These are phyloP conservation scores for Hortaea werneckii DNA, from an alignment of 2,329 filamentous ascomycete genomes.

Conservation along the genomic window DNA sequence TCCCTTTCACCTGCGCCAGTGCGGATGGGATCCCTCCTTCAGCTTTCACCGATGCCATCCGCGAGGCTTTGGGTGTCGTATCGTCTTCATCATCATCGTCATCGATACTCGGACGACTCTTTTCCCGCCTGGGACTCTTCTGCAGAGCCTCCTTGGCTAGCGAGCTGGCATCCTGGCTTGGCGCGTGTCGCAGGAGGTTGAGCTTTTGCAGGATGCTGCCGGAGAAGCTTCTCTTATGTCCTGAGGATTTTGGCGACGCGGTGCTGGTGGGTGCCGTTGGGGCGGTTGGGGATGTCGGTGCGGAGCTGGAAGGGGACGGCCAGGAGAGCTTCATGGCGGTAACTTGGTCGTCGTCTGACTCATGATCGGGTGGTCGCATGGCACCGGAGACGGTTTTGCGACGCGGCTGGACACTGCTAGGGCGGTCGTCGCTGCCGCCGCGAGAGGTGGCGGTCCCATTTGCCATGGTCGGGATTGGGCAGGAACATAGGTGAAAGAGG, in stretches of 20 bases:
- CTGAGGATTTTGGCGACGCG: conserved; percentile 4
- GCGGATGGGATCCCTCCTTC: conserved; percentile 41
- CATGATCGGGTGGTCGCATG: background rate
- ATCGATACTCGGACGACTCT: conserved; percentile 21
- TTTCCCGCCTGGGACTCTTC: conserved; percentile 17
- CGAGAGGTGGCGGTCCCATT: conserved; percentile 2
- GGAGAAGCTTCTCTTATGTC: conserved; percentile 47
- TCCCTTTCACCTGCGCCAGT: conserved; percentile 41
- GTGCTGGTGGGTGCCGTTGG: conserved; percentile 1
- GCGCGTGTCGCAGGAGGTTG: conserved; percentile 52
- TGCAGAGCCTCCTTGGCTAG: conserved; percentile 22
- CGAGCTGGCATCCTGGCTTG: conserved; percentile 23
- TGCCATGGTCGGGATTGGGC: conserved; percentile 3
- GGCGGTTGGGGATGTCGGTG: conserved; percentile 8
- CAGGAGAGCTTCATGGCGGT: conserved; percentile 18
- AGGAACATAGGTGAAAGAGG: conserved; percentile 1
- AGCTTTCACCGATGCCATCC: conserved; percentile 24
- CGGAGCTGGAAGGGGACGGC: conserved; percentile 11
- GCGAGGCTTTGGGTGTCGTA: conserved; percentile 7
- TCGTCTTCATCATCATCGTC: conserved; percentile 13
- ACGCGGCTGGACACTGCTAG: conserved; percentile 1
- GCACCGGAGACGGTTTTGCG: conserved; percentile 6
- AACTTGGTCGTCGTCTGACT: conserved; percentile 3
- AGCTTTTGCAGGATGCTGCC: conserved; percentile 59
- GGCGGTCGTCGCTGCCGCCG: conserved; percentile 6